Conservation (phyloP, 202 grass and related monocot species). For the Alloteropsis angusta region DNA sequence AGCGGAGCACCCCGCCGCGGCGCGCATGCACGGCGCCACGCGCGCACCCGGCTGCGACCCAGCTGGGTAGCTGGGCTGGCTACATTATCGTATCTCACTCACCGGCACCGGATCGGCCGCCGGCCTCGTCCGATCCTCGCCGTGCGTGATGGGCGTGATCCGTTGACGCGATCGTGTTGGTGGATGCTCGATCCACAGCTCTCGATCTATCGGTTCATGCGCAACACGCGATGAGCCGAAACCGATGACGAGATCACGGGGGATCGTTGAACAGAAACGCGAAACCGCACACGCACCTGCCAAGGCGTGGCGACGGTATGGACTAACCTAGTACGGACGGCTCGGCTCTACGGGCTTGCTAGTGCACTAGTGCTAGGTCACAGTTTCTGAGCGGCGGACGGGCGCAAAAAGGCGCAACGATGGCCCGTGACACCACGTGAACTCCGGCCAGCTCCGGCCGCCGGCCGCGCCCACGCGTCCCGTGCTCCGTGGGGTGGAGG, state of each 20-base stretch:
- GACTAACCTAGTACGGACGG: not conserved
- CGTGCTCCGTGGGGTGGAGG: not conserved
- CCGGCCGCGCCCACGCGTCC: constrained; percentile 17
- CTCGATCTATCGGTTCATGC: not conserved
- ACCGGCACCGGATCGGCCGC: not conserved
- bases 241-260: not conserved
- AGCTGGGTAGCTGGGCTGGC: not conserved
- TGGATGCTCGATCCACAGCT: no score
- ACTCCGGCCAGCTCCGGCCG: not conserved
- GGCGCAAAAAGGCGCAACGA: not conserved
- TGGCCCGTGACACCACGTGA: constrained; percentile 7
- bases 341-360: not conserved
- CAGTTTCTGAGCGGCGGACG: not conserved
- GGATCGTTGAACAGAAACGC: not conserved
- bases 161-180: not conserved
- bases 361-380: no score
- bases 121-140: not conserved
- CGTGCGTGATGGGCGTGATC: not conserved
- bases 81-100: not conserved
- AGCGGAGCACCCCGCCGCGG: not conserved
- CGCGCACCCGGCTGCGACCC: not conserved
- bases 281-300: not conserved
- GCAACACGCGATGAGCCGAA: not conserved
- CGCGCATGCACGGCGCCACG: constrained; percentile 35
- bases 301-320: not conserved